Percentiles rank a stretch among this genome's conserved stretches.
Evolutionary conservation across 83 land plant genomes (phyloP).

Genomic region (Diphasiastrum complanatum): DNA sequence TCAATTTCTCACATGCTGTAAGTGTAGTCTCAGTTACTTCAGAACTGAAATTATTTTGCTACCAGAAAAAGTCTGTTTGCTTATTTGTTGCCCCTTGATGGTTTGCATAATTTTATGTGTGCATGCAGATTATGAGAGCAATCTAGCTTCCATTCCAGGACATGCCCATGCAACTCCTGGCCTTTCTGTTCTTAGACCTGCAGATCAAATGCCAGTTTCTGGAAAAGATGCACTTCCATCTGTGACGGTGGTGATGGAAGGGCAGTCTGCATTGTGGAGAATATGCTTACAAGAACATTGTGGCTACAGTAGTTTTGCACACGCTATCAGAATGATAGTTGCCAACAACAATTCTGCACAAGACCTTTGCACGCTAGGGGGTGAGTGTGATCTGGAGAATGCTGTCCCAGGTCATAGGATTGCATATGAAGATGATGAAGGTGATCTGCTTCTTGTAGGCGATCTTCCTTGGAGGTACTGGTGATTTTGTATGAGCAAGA

Average conservation of each 20-base stretch:
- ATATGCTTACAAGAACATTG: constrained; percentile 21
- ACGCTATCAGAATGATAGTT: constrained; percentile 17
- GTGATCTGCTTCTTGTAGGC: constrained; percentile 31
- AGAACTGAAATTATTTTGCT: too few species aligned
- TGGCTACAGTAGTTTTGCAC: constrained; percentile 25
- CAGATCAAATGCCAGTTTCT: constrained; percentile 3
- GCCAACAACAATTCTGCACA: constrained; percentile 4
- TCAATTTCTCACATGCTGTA: too few species aligned
- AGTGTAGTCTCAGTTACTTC: too few species aligned
- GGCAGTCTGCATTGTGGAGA: constrained; percentile 21
- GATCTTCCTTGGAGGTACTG: constrained; percentile 27
- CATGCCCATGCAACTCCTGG: too few species aligned
- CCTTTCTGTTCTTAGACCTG: too few species aligned
- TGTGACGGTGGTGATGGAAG: constrained; percentile 28
- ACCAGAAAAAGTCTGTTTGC: too few species aligned
- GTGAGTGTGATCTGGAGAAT: constrained; percentile 13
- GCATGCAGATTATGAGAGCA: too few species aligned
- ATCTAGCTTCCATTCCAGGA: too few species aligned
- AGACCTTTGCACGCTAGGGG: background rate
- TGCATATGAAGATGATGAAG: constrained; percentile 30
- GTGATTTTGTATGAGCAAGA: background rate
- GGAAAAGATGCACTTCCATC: constrained; percentile 10
- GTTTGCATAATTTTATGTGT: too few species aligned
- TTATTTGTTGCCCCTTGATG: too few species aligned
- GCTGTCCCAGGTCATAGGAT: constrained; percentile 24